phyloP scores from a whole-genome alignment of 2,329 filamentous ascomycete genomes.

The Pseudogymnoascus sp. region DNA sequence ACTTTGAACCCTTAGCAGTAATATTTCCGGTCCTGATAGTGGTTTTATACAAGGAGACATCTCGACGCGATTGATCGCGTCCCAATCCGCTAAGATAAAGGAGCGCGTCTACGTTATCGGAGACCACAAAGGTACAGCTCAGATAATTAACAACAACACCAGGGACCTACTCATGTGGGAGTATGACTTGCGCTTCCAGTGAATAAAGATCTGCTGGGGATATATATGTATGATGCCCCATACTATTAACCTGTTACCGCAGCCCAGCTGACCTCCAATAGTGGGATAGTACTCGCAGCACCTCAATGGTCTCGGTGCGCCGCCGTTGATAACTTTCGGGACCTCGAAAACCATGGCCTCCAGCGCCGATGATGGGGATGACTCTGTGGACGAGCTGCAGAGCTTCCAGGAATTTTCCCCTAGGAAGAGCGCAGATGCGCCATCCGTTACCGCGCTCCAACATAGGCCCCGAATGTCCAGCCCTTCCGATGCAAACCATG shows the following conservation, averaged over 20 bases:
- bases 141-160: not conserved
- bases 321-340: not conserved
- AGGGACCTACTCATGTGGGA: not conserved
- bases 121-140: not conserved
- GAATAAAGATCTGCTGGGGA: not conserved
- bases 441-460: not conserved
- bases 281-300: not conserved
- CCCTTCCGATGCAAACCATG: not conserved
- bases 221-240: not conserved
- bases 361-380: not conserved
- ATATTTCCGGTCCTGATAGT: not conserved
- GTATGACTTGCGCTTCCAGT: not conserved
- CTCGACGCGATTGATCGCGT: slow-evolving; percentile 5
- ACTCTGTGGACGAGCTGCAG: slow-evolving; percentile 6
- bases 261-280: not conserved
- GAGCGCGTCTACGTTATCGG: slow-evolving; percentile 10
- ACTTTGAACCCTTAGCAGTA: not conserved
- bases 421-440: not conserved
- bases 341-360: not conserved
- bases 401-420: not conserved
- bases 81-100: slow-evolving; percentile 9
- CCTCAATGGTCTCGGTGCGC: not conserved
- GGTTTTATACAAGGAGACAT: not conserved
- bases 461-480: not conserved
- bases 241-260: not conserved